phyloP scores from a whole-genome alignment of 2,329 filamentous ascomycete species.

The Clonostachys rosea region DNA sequence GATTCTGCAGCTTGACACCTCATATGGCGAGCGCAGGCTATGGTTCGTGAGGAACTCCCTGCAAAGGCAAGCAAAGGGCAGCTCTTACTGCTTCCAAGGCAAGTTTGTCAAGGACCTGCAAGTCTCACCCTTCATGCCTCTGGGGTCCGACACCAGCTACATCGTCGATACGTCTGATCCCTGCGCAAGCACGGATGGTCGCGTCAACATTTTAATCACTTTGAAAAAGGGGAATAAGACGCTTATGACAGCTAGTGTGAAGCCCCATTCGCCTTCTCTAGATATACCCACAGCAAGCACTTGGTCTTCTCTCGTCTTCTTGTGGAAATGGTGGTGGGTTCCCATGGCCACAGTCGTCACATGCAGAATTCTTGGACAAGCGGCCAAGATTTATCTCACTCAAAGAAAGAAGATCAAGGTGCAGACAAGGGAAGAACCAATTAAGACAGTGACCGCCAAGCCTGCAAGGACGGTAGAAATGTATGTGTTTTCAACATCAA shows the following conservation, averaged over 20 bases:
- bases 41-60: background rate
- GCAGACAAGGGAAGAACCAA: background rate
- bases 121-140: background rate
- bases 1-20: background rate
- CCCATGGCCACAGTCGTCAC: background rate
- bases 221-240: background rate
- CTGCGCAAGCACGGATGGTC: background rate
- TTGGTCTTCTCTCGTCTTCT: too few relatives aligned
- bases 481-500: background rate
- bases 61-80: background rate
- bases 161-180: background rate
- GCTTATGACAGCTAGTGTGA: background rate
- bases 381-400: background rate
- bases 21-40: background rate
- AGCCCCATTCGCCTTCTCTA: background rate
- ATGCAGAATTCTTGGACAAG: background rate
- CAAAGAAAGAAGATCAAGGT: background rate
- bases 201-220: background rate
- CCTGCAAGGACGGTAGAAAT: background rate
- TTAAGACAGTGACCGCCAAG: background rate
- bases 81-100: background rate
- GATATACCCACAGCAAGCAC: background rate
- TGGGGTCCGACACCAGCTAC: background rate
- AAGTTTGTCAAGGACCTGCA: background rate
- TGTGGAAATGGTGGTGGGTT: too few relatives aligned